Base-by-base conservation (phyloP, 1,284 basidiomycete species). In the Omphalotus olearius region DNA sequence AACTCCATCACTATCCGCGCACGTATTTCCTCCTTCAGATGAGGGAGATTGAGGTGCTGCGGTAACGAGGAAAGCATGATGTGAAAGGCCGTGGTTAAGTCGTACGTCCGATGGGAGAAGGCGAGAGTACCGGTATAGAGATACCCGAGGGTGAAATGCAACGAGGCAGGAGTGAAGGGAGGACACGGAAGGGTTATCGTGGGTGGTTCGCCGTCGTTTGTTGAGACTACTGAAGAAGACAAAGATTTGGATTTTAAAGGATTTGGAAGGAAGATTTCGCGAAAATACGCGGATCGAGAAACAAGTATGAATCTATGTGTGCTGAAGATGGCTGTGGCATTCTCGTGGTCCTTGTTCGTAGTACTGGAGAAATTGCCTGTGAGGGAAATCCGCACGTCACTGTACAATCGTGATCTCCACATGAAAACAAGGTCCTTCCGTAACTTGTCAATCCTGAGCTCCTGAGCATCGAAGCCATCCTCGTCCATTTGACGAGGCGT, bases 101-200 rank as follows among this genome's bases (percentile, higher is more conserved):
- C 94, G 67, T 93, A 97, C 0, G 90, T 88, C 16, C 96, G 79
- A 62, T 97, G 91, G 3, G 92, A 94, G 65, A 98, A 97, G 43
- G 88, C 78, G 46, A 99, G 85, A 5, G 93, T 95, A 40, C 96
- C 96, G 10, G 93, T 93, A 64, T 98, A 98, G 48, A 95, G 79
- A 68, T 88, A 95, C 13, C 95, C 95, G 25, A 99, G 82, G 23
- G 93, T 92, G 64, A 98, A 98, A 67, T 98, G 93, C 2, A 97
- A 74, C 0, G 93, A 91, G 0, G 94, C 91, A 0, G 95, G 91
- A 0, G 96, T 97, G 69, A 98, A 98, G 0, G 95, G 95, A 0
- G 95, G 94, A 0, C 88, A 92, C 1, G 92, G 91, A 2, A 97
- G 79, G 0, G 78, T 82, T 20, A 96, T 70, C 2, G 73, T 83